A percentile compares a stretch with the other conserved stretches of the same genome.
phyloP scores from a whole-genome alignment of 345 rosid species.

The Euphorbia pulcherrima region DNA sequence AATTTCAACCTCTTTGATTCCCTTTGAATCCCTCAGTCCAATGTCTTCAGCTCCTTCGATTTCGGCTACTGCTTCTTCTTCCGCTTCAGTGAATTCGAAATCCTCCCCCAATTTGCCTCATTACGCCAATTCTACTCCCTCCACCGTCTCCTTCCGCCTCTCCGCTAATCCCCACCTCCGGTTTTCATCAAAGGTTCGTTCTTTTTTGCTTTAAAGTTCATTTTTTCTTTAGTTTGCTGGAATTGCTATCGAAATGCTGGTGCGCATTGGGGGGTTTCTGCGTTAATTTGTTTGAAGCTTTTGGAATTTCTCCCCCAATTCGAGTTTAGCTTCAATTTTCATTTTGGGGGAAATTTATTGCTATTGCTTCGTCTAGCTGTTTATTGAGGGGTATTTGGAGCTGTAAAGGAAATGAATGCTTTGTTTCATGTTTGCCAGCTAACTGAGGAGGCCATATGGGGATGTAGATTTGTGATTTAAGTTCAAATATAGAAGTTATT shows the following conservation, averaged over 20 bases:
- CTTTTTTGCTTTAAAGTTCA: not conserved
- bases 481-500: not conserved
- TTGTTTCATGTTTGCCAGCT: not conserved
- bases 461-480: not conserved
- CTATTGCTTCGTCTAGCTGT: not conserved
- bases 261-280: not conserved
- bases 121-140: constrained; percentile 15
- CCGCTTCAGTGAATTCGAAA: constrained; percentile 36
- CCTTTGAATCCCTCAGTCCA: not conserved
- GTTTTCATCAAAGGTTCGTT: constrained; percentile 50
- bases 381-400: not conserved
- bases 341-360: not conserved
- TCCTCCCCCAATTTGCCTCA: constrained; percentile 26
- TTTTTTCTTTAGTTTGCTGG: not conserved
- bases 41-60: constrained; percentile 44
- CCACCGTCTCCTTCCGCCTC: constrained; percentile 44
- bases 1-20: not conserved
- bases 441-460: not conserved
- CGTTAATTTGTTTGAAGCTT: not conserved
- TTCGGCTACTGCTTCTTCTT: constrained; percentile 41
- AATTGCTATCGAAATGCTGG: not conserved
- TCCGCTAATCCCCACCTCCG: constrained; percentile 41
- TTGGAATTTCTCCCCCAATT: not conserved
- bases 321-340: no score
- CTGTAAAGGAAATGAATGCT: not conserved